Conservation (phyloP, 2,329 filamentous ascomycete species). For the Biscogniauxia sp. region DNA sequence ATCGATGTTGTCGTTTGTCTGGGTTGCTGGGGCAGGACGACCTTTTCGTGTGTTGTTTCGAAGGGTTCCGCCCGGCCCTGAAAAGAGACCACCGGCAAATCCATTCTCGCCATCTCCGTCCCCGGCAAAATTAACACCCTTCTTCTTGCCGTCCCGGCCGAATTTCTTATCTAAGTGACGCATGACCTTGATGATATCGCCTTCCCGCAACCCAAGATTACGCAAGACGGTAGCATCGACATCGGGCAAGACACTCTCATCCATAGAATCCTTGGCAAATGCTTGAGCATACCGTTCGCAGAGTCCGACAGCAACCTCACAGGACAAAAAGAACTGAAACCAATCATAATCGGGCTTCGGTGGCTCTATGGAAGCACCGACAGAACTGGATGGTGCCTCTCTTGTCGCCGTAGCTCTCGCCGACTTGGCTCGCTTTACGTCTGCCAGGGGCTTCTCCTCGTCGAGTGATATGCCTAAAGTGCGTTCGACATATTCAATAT, state of each 20-base stretch:
- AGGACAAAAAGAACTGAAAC: constrained; percentile 97
- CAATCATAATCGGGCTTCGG: constrained; percentile 83
- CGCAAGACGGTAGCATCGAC: constrained; percentile 80
- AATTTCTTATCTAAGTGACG: constrained; percentile 81
- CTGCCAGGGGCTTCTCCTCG: constrained; percentile 89
- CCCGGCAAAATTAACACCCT: constrained; percentile 28
- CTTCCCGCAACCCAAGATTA: constrained; percentile 89
- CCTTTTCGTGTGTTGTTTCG: constrained; percentile 94
- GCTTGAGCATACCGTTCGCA: constrained; percentile 93
- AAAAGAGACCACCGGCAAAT: constrained; percentile 71
- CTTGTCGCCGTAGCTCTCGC: constrained; percentile 30
- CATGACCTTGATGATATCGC: constrained; percentile 95
- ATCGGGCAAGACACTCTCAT: constrained; percentile 86
- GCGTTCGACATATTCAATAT: constrained; percentile 91
- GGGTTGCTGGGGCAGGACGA: constrained; percentile 80
- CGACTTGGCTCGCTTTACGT: constrained; percentile 62
- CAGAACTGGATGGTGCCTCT: constrained; percentile 34
- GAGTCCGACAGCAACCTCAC: constrained; percentile 86
- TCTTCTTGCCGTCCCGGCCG: constrained; percentile 61
- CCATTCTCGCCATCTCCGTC: constrained; percentile 57
- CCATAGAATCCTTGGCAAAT: constrained; percentile 91
- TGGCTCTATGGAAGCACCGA: constrained; percentile 63
- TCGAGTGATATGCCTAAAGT: constrained; percentile 86
- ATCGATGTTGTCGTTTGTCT: constrained; percentile 83
- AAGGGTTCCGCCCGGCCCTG: constrained; percentile 84